Percentiles rank a stretch among this genome's conserved stretches.
Conservation (phyloP, 192 early-diverging fungal species). For the Chytriomyces sp. region DNA sequence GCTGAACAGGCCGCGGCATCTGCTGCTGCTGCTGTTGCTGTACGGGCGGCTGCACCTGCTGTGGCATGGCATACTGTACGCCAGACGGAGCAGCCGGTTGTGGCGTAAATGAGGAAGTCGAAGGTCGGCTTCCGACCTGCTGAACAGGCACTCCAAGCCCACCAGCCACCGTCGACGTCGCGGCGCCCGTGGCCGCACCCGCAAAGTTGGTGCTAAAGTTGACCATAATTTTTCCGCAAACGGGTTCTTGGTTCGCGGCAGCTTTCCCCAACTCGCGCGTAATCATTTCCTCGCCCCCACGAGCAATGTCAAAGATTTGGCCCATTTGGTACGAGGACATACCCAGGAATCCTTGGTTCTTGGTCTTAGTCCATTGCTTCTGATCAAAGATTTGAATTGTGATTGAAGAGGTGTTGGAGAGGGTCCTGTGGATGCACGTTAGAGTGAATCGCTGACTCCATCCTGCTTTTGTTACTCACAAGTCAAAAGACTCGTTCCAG, state of each 20-base stretch:
- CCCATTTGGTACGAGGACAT: conserved; percentile 85
- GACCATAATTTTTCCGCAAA: conserved; percentile 84
- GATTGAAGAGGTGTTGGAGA: conserved; percentile 74
- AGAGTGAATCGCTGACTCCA: background rate
- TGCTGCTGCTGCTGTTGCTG: conserved; percentile 2
- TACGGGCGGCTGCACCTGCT: background rate
- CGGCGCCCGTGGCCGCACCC: conserved; percentile 42
- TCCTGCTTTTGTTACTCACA: conserved; percentile 40
- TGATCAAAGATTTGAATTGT: conserved; percentile 98
- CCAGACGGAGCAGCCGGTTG: background rate
- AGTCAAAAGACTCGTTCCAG: conserved; percentile 91
- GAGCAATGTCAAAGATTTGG: conserved; percentile 76
- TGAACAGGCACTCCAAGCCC: background rate
- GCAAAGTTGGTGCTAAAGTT: conserved; percentile 69
- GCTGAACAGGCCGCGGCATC: background rate
- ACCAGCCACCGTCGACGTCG: background rate
- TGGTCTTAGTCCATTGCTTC: conserved; percentile 84
- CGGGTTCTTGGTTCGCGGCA: conserved; percentile 76
- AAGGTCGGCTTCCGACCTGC: background rate
- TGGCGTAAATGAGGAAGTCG: background rate
- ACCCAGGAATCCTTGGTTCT: conserved; percentile 75
- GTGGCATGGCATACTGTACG: background rate
- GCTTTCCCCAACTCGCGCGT: conserved; percentile 82
- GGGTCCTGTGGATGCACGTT: conserved; percentile 49
- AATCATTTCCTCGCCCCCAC: conserved; percentile 86